Evolutionary conservation across 2,329 filamentous ascomycete species (phyloP), one percentile per base, ranked within the genome.

Genomic region (Cladosporium austrohemisphaericum): DNA sequence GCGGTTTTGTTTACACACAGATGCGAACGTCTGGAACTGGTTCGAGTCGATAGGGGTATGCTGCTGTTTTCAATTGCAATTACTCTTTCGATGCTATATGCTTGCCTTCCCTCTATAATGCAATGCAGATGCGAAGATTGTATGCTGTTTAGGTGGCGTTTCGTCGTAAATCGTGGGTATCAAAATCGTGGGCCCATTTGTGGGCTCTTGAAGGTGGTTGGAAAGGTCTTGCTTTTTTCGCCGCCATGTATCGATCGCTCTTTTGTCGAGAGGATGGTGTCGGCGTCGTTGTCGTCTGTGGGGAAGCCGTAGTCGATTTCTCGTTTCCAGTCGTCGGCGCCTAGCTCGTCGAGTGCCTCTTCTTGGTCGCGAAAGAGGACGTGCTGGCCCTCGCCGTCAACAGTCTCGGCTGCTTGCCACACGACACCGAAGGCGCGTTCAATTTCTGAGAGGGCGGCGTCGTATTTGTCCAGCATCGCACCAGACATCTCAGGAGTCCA

Each of bases 301-400:
- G 64, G 64, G 52, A 58, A 66, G 13, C 63, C 64, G 51, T 55
- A 58, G 18, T 64, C 57, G 19, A 60, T 55, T 10, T 61, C 54
- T 31, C 52, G 37, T 35, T 52, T 60, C 54, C 55, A 63, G 9
- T 52, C 50, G 3, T 56, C 51, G 1, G 47, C 55, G 10, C 57
- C 56, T 11, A 66, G 52, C 9, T 49, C 44, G 23, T 66, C 63
- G n/a, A 67, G 35, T 2, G 55, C 60, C 14, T 59, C 54, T 28
- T 61, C 58, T 49, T 60, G 60, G 16, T 63, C 57, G 44, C 54
- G 55, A 26, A 54, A 54, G 5, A 56, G 51, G 11, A 56, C 54
- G 38, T 65, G 62, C 10, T 56, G 53, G 3, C 62, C 62, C 25
- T 59, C 48, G 13, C 52, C 57, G 11, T 47, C 56, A 20, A 43